These are phyloP conservation scores for Phytopythium ostracodes DNA, from an alignment of 352 stramenopile species.

Conservation along the genomic window DNA sequence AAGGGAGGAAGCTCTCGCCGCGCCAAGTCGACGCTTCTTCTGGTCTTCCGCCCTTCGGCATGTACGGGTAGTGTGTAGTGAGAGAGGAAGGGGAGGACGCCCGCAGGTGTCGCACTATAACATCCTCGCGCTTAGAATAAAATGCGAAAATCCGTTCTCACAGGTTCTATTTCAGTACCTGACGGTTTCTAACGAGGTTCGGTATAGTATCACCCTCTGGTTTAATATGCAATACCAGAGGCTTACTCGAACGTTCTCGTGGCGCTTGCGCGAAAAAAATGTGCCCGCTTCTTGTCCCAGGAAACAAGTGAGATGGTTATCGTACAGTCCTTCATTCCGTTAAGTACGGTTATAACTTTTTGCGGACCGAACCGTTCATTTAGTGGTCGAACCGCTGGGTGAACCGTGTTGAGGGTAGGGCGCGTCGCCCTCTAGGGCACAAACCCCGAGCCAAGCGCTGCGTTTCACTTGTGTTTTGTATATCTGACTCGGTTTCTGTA, in stretches of 20 bases:
- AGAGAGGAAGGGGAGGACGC: background rate
- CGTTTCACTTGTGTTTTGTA: constrained; percentile 36
- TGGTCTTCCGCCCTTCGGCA: background rate
- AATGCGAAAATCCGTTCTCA: background rate
- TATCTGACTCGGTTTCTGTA: constrained; percentile 59
- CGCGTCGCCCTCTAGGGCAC: background rate
- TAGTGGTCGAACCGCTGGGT: background rate
- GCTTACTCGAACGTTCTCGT: background rate
- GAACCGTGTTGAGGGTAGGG: background rate
- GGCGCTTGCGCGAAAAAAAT: background rate
- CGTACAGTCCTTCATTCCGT: background rate
- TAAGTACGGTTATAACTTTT: constrained; percentile 9
- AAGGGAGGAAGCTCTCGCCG: background rate
- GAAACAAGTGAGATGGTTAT: background rate
- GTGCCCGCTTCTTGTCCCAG: background rate
- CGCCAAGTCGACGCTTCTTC: constrained; percentile 3
- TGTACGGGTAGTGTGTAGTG: background rate
- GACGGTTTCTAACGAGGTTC: no score
- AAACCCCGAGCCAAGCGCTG: background rate
- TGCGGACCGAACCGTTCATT: background rate
- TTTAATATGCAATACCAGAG: background rate
- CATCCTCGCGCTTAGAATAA: background rate
- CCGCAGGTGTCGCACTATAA: background rate
- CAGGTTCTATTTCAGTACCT: background rate
- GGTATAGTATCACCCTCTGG: no score